Evolutionary conservation across 495 filamentous ascomycete species (phyloP).

Genomic region (Staphylotrichum longicolle): DNA sequence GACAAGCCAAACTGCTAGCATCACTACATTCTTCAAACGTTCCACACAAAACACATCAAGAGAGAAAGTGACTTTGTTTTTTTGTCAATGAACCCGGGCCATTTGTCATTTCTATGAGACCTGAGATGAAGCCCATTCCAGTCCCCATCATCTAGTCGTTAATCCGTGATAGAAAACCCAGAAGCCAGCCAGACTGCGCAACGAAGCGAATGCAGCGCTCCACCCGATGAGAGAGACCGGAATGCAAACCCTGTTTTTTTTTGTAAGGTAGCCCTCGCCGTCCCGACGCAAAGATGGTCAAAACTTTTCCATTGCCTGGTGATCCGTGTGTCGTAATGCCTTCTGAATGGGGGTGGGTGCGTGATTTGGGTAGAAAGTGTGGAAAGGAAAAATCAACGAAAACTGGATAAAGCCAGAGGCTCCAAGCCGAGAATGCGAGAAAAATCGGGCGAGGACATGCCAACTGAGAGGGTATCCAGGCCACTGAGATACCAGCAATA

Average conservation of each 20-base stretch:
- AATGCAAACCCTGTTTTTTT: constrained; percentile 8
- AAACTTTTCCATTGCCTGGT: constrained; percentile 36
- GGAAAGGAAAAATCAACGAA: constrained; percentile 22
- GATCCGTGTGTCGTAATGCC: constrained; percentile 28
- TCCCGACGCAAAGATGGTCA: constrained; percentile 36
- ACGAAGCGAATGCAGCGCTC: constrained; percentile 20
- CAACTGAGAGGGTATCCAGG: constrained; percentile 38
- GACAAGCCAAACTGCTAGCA: neutral
- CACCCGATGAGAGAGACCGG: constrained; percentile 16
- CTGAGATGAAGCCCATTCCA: constrained; percentile 27
- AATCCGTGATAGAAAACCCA: constrained; percentile 27
- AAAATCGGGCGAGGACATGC: constrained; percentile 26
- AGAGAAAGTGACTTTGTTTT: neutral
- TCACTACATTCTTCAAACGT: neutral
- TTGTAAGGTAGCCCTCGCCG: constrained; percentile 26
- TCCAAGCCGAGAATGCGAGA: constrained; percentile 22
- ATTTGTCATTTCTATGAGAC: constrained; percentile 27
- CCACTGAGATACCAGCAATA: constrained; percentile 33
- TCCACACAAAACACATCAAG: neutral
- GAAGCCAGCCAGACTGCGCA: constrained; percentile 21
- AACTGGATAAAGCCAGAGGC: constrained; percentile 10
- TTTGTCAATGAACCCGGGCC: constrained; percentile 21
- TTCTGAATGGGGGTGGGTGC: constrained; percentile 18
- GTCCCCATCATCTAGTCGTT: constrained; percentile 36
- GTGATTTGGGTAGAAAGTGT: constrained; percentile 18